A percentile compares a stretch with the other conserved stretches of the same genome.
Evolutionary conservation across 1,139 yeast genomes (phyloP).

Genomic region (Lodderomyces oxycetoniae): DNA sequence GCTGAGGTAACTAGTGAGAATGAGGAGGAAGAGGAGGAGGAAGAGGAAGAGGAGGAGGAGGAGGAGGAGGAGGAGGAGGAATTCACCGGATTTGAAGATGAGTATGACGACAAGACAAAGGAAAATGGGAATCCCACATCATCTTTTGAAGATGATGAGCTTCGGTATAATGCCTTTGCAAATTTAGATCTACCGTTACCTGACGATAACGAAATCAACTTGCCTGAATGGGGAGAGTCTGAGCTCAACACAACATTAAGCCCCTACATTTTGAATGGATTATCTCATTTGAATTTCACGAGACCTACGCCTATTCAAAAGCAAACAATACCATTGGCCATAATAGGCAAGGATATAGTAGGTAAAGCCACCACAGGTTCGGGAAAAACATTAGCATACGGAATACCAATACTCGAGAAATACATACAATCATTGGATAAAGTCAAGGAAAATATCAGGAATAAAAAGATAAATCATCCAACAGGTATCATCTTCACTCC

Average conservation of each 20-base stretch:
- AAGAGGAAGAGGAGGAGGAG: slow-evolving; percentile 11
- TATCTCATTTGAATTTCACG: slow-evolving; percentile 52
- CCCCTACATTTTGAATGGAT: slow-evolving; percentile 53
- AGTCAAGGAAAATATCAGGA: slow-evolving; percentile 21
- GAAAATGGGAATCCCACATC: slow-evolving; percentile 1
- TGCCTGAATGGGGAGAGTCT: slow-evolving; percentile 57
- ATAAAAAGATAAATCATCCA: slow-evolving; percentile 40
- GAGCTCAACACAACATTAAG: slow-evolving; percentile 37
- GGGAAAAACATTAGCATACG: slow-evolving; percentile 95
- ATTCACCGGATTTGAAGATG: slow-evolving; percentile 26
- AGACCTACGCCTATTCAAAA: slow-evolving; percentile 84
- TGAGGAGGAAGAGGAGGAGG: slow-evolving; percentile 14
- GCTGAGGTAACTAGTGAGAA: slow-evolving; percentile 8
- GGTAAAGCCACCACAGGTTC: slow-evolving; percentile 99
- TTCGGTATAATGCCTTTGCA: slow-evolving; percentile 23
- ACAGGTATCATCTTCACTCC: slow-evolving; percentile 87
- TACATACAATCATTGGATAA: slow-evolving; percentile 30
- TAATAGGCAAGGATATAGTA: slow-evolving; percentile 72
- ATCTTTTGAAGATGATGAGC: slow-evolving; percentile 11
- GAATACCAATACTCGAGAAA: slow-evolving; percentile 84
- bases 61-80: slow-evolving; percentile 19
- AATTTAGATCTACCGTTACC: slow-evolving; percentile 29
- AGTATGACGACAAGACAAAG: slow-evolving; percentile 10
- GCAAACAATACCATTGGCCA: slow-evolving; percentile 68
- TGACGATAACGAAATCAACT: slow-evolving; percentile 34